Conservation (phyloP, 192 early-diverging fungal genomes). For the Rhizophagus prolifer region DNA sequence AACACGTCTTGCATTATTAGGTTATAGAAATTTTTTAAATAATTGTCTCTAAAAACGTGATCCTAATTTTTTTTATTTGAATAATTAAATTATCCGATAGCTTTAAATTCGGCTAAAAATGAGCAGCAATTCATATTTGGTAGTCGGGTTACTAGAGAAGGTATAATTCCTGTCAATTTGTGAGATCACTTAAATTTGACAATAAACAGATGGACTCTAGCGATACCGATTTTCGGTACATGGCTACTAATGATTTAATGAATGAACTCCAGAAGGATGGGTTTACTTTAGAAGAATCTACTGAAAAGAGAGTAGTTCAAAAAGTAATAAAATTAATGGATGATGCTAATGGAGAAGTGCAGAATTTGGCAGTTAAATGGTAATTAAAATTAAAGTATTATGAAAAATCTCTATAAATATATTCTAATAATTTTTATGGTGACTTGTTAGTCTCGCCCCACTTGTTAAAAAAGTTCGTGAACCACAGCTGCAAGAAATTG, state of each 20-base stretch:
- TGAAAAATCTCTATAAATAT: background rate
- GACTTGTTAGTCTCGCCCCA: constrained; percentile 63
- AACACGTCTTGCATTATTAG: background rate
- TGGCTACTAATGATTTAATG: constrained; percentile 80
- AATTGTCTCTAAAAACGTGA: background rate
- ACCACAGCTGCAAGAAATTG: constrained; percentile 62
- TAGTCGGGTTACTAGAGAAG: constrained; percentile 14
- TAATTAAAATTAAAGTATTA: constrained; percentile 32
- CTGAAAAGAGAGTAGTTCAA: constrained; percentile 64
- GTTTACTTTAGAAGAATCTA: constrained; percentile 55
- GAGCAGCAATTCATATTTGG: background rate
- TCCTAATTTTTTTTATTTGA: background rate
- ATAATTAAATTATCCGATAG: background rate
- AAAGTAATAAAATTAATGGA: constrained; percentile 60
- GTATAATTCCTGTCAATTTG: background rate
- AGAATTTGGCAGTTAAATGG: constrained; percentile 76
- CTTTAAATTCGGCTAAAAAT: background rate
- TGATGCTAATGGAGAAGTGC: constrained; percentile 85
- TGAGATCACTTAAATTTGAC: background rate
- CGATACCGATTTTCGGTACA: constrained; percentile 86
- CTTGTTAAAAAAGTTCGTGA: constrained; percentile 74
- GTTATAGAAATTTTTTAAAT: background rate
- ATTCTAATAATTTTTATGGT: background rate
- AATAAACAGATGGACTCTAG: constrained; percentile 51
- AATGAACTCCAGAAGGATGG: constrained; percentile 64